Evolutionary conservation across 768 basidiomycete species (phyloP).

Genomic region (Chalciporus chontae): DNA sequence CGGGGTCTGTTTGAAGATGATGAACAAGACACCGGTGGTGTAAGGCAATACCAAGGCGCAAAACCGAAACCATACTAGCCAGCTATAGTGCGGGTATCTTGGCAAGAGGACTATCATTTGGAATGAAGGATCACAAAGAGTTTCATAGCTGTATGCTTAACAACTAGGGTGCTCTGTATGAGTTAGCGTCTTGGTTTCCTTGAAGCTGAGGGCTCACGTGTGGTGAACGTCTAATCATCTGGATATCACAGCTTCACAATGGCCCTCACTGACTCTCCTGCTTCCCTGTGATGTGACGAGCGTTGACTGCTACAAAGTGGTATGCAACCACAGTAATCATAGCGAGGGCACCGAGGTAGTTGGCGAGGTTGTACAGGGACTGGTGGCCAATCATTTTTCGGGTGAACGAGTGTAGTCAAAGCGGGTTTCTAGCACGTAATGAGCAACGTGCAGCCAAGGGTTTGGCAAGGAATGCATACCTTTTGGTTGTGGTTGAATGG

Average conservation of each 20-base stretch:
- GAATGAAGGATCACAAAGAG: neutral
- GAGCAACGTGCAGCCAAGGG: neutral
- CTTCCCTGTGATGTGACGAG: constrained; percentile 40
- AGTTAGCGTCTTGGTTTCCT: neutral
- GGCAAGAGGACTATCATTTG: neutral
- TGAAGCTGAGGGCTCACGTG: too few species aligned
- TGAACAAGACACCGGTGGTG: neutral
- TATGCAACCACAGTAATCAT: constrained; percentile 88
- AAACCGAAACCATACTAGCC: constrained; percentile 11
- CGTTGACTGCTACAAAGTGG: constrained; percentile 88
- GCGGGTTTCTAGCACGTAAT: neutral
- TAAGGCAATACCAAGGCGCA: constrained; percentile 16
- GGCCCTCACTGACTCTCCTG: neutral
- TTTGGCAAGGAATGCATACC: constrained; percentile 8
- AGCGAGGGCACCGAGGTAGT: constrained; percentile 76
- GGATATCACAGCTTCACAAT: neutral
- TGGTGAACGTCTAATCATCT: too few species aligned
- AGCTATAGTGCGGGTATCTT: neutral
- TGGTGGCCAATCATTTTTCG: constrained; percentile 70
- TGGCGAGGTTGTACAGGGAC: constrained; percentile 79
- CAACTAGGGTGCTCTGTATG: neutral
- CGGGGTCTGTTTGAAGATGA: constrained; percentile 13
- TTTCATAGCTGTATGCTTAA: neutral
- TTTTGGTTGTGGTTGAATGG: constrained; percentile 9
- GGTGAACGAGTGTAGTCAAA: constrained; percentile 10